phyloP scores from a whole-genome alignment of 2,329 filamentous ascomycete genomes.

The Diplodia corticola region DNA sequence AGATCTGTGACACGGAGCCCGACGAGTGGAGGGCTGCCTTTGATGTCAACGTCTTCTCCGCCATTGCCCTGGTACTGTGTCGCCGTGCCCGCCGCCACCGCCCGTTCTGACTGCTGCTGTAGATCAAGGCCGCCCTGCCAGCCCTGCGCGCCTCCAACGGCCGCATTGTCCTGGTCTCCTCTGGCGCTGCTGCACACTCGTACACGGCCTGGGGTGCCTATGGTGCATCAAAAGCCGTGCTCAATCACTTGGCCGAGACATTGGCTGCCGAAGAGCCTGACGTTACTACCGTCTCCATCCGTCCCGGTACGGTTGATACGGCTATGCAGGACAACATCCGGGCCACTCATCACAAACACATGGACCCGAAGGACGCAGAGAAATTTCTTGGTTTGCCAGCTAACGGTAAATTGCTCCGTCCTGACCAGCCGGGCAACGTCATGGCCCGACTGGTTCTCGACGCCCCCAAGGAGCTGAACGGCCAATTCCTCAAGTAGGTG shows the following conservation, averaged over 20 bases:
- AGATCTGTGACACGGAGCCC: constrained; percentile 65
- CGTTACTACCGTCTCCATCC: constrained; percentile 70
- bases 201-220: constrained; percentile 75
- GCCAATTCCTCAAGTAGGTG: constrained; percentile 70
- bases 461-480: constrained; percentile 67
- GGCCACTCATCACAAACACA: constrained; percentile 63
- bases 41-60: constrained; percentile 85
- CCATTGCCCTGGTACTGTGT: constrained; percentile 66
- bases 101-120: constrained; percentile 3
- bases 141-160: constrained; percentile 69
- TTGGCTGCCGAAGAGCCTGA: constrained; percentile 74
- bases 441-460: constrained; percentile 75
- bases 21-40: constrained; percentile 76
- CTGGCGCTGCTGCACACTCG: constrained; percentile 63
- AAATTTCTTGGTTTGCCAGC: constrained; percentile 71
- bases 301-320: constrained; percentile 82
- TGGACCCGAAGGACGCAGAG: constrained; percentile 59
- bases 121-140: constrained; percentile 71
- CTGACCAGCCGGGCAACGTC: constrained; percentile 81
- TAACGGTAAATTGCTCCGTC: constrained; percentile 70
- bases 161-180: constrained; percentile 75
- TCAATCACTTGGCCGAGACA: constrained; percentile 76
- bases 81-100: constrained; percentile 32
- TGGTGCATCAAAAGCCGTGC: constrained; percentile 76
- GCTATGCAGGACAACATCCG: constrained; percentile 86